A percentile compares a stretch with the other conserved stretches of the same genome.
Evolutionary conservation across 192 early-diverging fungal species (phyloP).

Genomic region (Backusella morwellensis): DNA sequence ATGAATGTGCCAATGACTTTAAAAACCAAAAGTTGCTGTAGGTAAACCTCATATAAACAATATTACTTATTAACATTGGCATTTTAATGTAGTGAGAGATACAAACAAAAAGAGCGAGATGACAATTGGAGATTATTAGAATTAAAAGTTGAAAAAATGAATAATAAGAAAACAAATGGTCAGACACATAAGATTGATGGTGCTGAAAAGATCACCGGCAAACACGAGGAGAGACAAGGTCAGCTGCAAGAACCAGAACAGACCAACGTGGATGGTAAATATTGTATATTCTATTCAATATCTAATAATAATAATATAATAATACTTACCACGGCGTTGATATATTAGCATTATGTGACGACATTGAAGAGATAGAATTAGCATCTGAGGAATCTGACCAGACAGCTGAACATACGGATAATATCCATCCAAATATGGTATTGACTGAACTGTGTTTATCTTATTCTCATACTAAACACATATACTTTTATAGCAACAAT

Average conservation of each 20-base stretch:
- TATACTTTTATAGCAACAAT: conserved; percentile 39
- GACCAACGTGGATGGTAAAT: not conserved
- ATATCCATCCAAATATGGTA: conserved; percentile 33
- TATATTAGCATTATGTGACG: not conserved
- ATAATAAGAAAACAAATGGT: not conserved
- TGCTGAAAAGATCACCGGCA: not conserved
- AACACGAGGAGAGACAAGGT: not conserved
- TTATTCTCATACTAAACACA: not conserved
- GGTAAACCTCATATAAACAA: conserved; percentile 9
- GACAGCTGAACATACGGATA: conserved; percentile 15
- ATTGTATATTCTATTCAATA: not conserved
- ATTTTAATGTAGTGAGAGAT: conserved; percentile 62
- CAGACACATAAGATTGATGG: not conserved
- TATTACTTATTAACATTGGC: not conserved
- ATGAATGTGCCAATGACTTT: conserved; percentile 85
- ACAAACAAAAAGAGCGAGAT: conserved; percentile 78
- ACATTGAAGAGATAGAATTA: not conserved
- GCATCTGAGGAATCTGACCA: conserved; percentile 6
- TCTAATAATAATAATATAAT: not conserved
- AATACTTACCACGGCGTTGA: not conserved
- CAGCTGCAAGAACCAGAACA: not conserved
- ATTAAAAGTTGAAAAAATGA: conserved; percentile 28
- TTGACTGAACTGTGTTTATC: not conserved
- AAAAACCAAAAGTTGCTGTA: conserved; percentile 68
- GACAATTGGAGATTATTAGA: conserved; percentile 83